Base-by-base conservation (phyloP, 495 filamentous ascomycete species). In the Xylaria grammica region DNA sequence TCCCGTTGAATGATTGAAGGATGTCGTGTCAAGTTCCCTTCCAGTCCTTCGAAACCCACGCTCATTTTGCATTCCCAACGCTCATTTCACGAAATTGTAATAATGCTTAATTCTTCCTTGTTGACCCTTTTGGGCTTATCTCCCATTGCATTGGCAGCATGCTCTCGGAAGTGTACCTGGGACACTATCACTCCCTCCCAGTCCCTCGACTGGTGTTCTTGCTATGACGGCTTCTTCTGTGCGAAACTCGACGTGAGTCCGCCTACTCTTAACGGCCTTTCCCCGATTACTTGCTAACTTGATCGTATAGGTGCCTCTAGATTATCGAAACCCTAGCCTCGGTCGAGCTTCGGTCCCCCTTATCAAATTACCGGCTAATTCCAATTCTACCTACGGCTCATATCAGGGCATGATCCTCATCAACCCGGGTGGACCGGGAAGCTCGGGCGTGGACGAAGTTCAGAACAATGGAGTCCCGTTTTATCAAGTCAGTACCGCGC, bases 361-460 rank as follows among this genome's bases (percentile, higher is more conserved):
- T 10, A 48, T 50, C 17, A 56, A 55, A 63, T 68, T 36, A 67
- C 73, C 73, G 52, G 67, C 71, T 17, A 72, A 70, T 9, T 66
- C 69, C 7, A 72, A 59, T 44, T 79, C 54, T 19, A 29, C 36
- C 15, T 32, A 20, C 32, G 55, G 40, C 26, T 1, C 55, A 55
- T 58, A 58, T 46, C 55, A 58, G 22, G 78, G 68, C 1, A 77
- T 78, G 9, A 44, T 81, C 7, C 57, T 81, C 15, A 44, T 77
- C 49, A 81, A 81, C 55, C 78, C 78, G 19, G 75, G 58, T 51
- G 78, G 78, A 1, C 78, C 78, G 4, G 78, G 78, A 8, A 72
- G 77, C 22, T 71, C 69, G 10, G 75, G 77, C 2, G 67, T 75
- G 4, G 30, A 58, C 27, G 55, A 58, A 9, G 40, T 58, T 30